A percentile compares a stretch with the other conserved stretches of the same genome.
phyloP scores from a whole-genome alignment of 1,284 basidiomycete species.

The Fomitopsis schrenkii region DNA sequence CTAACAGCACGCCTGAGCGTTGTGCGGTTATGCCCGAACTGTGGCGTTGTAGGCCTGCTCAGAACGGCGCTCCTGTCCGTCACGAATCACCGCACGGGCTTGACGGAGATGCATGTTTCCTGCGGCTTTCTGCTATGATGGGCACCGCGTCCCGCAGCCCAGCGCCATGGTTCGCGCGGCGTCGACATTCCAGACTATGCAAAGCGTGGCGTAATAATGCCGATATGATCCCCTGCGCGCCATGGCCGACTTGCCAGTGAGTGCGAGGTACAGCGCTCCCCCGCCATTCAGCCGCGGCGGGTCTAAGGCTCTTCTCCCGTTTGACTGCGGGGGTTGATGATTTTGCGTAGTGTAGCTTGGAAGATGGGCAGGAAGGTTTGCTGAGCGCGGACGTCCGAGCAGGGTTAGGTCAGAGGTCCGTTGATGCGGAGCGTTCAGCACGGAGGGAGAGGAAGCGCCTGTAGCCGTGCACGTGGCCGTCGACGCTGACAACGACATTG shows the following conservation, averaged over 20 bases:
- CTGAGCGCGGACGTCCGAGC: background rate
- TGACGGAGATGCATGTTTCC: background rate
- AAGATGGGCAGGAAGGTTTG: background rate
- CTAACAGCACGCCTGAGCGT: background rate
- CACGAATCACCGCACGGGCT: background rate
- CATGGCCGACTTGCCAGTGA: too few species aligned
- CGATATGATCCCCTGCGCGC: background rate
- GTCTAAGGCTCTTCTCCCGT: background rate
- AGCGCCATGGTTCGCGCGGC: background rate
- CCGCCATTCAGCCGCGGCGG: background rate
- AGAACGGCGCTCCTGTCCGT: background rate
- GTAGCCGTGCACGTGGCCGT: background rate
- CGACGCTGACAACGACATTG: too few species aligned
- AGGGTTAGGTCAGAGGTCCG: conserved; percentile 1
- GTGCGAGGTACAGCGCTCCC: background rate
- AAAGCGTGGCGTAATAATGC: background rate
- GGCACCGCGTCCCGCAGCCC: background rate
- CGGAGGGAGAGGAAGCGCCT: background rate
- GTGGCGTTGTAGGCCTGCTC: background rate
- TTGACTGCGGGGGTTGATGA: background rate
- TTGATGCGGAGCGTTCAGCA: background rate
- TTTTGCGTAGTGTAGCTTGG: background rate
- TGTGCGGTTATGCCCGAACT: background rate
- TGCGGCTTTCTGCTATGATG: background rate
- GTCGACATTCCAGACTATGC: background rate